Evolutionary conservation across 139 green algal genomes (phyloP).

Genomic region (Chlamydomonas schloesseri): DNA sequence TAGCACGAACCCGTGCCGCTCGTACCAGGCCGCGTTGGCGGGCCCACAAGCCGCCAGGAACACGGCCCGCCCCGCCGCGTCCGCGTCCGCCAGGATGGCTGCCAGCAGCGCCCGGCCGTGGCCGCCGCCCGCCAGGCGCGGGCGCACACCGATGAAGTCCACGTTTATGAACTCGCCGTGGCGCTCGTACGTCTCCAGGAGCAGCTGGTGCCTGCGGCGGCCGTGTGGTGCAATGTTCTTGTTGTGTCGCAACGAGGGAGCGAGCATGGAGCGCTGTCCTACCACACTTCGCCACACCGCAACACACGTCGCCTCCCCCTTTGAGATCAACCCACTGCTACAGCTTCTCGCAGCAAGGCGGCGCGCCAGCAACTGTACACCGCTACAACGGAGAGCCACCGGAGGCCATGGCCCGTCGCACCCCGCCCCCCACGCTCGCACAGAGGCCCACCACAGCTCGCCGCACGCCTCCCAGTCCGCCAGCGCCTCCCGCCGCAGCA

Average conservation of each 20-base stretch:
- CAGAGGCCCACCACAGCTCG: not conserved
- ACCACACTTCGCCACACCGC: too few relatives aligned
- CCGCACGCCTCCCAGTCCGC: not conserved
- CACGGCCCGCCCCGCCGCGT: not conserved
- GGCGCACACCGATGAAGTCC: constrained; percentile 15
- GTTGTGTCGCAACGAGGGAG: too few relatives aligned
- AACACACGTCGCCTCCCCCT: too few relatives aligned
- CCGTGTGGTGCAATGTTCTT: too few relatives aligned
- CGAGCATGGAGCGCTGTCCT: too few relatives aligned
- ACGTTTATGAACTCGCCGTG: constrained; percentile 26
- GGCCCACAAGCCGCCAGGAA: constrained; percentile 14
- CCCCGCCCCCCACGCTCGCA: not conserved
- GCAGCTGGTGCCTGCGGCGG: not conserved
- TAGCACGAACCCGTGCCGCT: not conserved
- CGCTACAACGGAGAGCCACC: too few relatives aligned
- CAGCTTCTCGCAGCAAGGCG: too few relatives aligned
- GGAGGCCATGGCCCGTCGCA: too few relatives aligned
- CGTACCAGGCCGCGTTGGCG: constrained; percentile 5
- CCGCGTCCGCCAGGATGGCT: not conserved
- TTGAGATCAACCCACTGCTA: too few relatives aligned
- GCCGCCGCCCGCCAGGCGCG: not conserved
- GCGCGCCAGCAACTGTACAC: too few relatives aligned
- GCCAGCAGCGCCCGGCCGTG: not conserved
- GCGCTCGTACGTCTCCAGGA: not conserved
- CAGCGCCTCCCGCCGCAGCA: not conserved